phyloP scores from a whole-genome alignment of 352 stramenopile species.

The Phytophthora tentaculata region DNA sequence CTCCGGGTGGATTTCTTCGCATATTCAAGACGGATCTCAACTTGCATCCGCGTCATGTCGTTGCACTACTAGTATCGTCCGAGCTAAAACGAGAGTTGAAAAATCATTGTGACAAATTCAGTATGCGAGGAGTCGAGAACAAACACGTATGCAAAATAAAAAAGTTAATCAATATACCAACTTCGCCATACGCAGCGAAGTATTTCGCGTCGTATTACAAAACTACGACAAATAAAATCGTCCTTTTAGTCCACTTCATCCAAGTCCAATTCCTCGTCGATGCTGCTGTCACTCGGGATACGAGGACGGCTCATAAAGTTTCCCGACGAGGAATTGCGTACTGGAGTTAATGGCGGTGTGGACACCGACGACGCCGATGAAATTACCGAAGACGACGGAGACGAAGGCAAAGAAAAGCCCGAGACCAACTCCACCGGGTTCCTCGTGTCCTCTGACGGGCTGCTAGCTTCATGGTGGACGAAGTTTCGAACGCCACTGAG shows the following conservation, averaged over 20 bases:
- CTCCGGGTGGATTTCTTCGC: constrained; percentile 13
- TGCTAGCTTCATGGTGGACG: constrained; percentile 34
- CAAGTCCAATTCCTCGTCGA: constrained; percentile 73
- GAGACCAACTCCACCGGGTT: constrained; percentile 20
- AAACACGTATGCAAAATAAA: no score
- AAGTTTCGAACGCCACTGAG: constrained; percentile 51
- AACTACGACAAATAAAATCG: constrained; percentile 12
- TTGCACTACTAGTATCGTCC: background rate
- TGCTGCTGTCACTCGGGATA: constrained; percentile 45
- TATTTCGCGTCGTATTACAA: constrained; percentile 15
- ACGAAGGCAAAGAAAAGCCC: constrained; percentile 28
- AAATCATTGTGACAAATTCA: constrained; percentile 9
- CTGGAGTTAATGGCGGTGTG: constrained; percentile 18
- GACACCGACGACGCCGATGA: constrained; percentile 27
- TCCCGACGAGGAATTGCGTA: constrained; percentile 16
- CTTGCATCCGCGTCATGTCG: constrained; percentile 32
- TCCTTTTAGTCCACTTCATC: constrained; percentile 67
- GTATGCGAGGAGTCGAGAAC: no score
- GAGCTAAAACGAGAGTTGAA: constrained; percentile 27
- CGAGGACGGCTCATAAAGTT: constrained; percentile 13
- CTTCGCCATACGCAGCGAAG: constrained; percentile 10
- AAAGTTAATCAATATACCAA: constrained; percentile 41
- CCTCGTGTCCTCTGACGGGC: constrained; percentile 8
- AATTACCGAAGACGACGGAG: constrained; percentile 35
- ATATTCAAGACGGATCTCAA: constrained; percentile 38